phyloP scores from a whole-genome alignment of 2,329 filamentous ascomycete species.

The Beauveria sp. region DNA sequence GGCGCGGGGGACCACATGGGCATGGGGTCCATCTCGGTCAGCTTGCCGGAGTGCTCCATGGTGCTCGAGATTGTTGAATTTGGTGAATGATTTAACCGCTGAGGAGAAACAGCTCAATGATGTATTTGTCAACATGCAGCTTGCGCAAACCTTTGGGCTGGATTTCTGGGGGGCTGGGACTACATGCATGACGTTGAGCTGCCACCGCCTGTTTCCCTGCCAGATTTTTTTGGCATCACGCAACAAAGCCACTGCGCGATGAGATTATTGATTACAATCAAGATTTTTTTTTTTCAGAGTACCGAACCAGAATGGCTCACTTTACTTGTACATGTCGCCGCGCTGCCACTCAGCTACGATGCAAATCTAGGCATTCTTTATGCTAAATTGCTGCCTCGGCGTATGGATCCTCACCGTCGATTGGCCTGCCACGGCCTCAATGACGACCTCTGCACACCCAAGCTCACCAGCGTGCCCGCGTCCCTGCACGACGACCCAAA shows the following conservation, averaged over 20 bases:
- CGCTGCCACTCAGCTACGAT: not conserved
- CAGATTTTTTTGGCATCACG: not conserved
- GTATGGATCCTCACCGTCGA: constrained; percentile 48
- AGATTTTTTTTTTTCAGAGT: too few relatives aligned
- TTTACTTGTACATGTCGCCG: not conserved
- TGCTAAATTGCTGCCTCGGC: constrained; percentile 51
- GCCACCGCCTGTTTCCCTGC: not conserved
- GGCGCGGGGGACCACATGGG: constrained; percentile 4
- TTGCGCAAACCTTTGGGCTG: not conserved
- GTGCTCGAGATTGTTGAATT: not conserved
- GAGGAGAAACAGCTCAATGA: not conserved
- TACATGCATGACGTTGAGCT: constrained; percentile 5
- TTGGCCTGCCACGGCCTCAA: constrained; percentile 41
- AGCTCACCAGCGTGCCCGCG: constrained; percentile 43
- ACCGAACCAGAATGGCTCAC: not conserved
- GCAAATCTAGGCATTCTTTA: constrained; percentile 26
- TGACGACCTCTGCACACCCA: constrained; percentile 46
- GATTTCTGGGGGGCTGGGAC: not conserved
- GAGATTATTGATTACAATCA: too few relatives aligned
- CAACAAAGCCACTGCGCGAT: too few relatives aligned
- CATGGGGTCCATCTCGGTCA: constrained; percentile 4
- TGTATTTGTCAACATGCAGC: not conserved
- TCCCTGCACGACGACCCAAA: constrained; percentile 53
- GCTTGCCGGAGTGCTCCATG: not conserved
- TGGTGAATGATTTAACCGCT: not conserved